Conservation (phyloP, 352 stramenopile genomes). For the Pelagophyceae sp. region DNA sequence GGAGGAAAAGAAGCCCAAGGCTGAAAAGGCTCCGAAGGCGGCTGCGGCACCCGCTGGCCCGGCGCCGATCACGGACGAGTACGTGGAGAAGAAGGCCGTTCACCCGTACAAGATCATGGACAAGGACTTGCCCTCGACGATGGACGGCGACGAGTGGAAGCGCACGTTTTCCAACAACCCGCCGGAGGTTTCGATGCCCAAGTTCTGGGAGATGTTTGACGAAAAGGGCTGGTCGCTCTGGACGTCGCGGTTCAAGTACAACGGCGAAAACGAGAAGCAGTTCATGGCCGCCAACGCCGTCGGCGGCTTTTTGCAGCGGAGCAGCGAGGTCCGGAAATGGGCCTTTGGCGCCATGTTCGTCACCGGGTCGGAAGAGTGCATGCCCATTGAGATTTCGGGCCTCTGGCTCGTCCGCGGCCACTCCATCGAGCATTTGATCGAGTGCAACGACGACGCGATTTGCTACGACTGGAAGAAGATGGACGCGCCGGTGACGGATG, state of each 20-base stretch:
- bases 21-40: slow-evolving; percentile 49
- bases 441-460: slow-evolving; percentile 78
- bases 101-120: slow-evolving; percentile 74
- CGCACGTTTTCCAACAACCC: slow-evolving; percentile 77
- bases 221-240: slow-evolving; percentile 73
- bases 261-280: slow-evolving; percentile 77
- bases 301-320: slow-evolving; percentile 78
- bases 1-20: slow-evolving; percentile 45
- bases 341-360: slow-evolving; percentile 74
- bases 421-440: slow-evolving; percentile 67
- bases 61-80: slow-evolving; percentile 38
- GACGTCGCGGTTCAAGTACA: slow-evolving; percentile 84
- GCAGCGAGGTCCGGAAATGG: slow-evolving; percentile 79
- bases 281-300: slow-evolving; percentile 87
- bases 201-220: slow-evolving; percentile 80
- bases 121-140: slow-evolving; percentile 58
- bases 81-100: slow-evolving; percentile 64
- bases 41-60: slow-evolving; percentile 12
- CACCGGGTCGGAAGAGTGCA: slow-evolving; percentile 43
- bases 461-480: slow-evolving; percentile 82
- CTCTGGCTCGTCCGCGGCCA: slow-evolving; percentile 78
- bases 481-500: slow-evolving; percentile 48
- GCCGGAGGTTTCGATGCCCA: slow-evolving; percentile 64
- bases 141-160: slow-evolving; percentile 79
- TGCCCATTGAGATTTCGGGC: slow-evolving; percentile 68